Evolutionary conservation across 148 eudicot genomes (phyloP), one percentile per base, ranked within the genome.

Genomic region (Rhododendron kiyosumense): DNA sequence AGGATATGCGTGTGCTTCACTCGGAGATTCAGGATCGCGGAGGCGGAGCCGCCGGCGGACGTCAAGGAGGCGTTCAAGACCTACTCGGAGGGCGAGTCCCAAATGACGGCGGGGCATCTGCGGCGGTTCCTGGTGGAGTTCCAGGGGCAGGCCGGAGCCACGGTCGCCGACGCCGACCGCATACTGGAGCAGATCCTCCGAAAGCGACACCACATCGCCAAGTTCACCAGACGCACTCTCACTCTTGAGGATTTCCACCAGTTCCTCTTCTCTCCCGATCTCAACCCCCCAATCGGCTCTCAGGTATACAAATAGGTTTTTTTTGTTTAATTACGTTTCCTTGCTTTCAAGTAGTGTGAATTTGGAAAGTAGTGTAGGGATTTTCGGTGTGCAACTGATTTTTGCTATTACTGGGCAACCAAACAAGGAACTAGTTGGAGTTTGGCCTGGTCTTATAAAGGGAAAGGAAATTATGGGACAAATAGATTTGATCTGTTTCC

Each of bases 241-340:
- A 87, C 93, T 38, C 88, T 96, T 32, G 99, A 96, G 0, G 99
- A 96, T 86, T 96, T 96, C 83, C 93, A 93, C 78, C 89, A 89
- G 34, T 93, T 48, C 84, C 90, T 96, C 52, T 96, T 93, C 88
- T 90, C 92, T 0, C 84, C 83, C 85, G 94, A 94, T 51, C 94
- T 94, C 32, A 96, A 96, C 54, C 92, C 98, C 17, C 94, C 98
- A 4, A 90, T 92, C 73, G 69, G 69, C 28, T 81, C 94, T 69
- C 84, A 90, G 91, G 98, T 95, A 88, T 11, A 13, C 32, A 30
- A 46, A 48, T 71, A 28, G 0, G 1, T 26, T 32, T 11, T 13
- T 32, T 65, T n/a, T 12, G 7, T n/a, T 65, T 63, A 9, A 15
- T 54, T 65, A n/a, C 18, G 36, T 14, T n/a, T 9, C 18, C 34